These are phyloP conservation scores for Carpinus fangiana DNA, from an alignment of 306 rosid species.

Conservation along the genomic window DNA sequence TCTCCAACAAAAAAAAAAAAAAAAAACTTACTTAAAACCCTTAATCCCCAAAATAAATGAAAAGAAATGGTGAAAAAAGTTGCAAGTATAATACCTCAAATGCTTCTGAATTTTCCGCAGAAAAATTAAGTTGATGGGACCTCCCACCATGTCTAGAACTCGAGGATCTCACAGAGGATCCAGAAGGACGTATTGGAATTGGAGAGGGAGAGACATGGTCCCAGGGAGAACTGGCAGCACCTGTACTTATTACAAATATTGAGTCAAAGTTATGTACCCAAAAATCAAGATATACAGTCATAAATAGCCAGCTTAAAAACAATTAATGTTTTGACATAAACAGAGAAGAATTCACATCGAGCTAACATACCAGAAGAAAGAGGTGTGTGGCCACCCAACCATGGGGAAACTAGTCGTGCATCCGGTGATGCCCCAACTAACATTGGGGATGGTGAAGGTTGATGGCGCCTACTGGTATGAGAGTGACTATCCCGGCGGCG, in stretches of 20 bases:
- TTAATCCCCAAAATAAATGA: background rate
- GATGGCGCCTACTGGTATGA: slow-evolving; percentile 59
- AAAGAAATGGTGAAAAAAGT: background rate
- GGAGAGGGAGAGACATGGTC: slow-evolving; percentile 94
- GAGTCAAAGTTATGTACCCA: slow-evolving; percentile 22
- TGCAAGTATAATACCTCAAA: slow-evolving; percentile 50
- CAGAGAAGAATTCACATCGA: slow-evolving; percentile 8
- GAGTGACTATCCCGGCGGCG: slow-evolving; percentile 58
- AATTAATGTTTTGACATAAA: slow-evolving; percentile 6
- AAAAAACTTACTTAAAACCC: background rate
- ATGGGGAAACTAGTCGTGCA: slow-evolving; percentile 92
- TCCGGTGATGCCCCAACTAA: slow-evolving; percentile 93
- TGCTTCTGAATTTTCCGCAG: slow-evolving; percentile 47
- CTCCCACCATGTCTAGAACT: slow-evolving; percentile 56
- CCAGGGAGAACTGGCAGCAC: slow-evolving; percentile 80
- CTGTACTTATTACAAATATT: slow-evolving; percentile 44
- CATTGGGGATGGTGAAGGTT: slow-evolving; percentile 94
- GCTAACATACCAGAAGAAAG: slow-evolving; percentile 58
- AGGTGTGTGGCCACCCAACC: slow-evolving; percentile 86
- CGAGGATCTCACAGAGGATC: slow-evolving; percentile 70
- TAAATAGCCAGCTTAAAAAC: slow-evolving; percentile 16
- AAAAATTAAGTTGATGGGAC: slow-evolving; percentile 60
- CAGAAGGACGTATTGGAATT: slow-evolving; percentile 88
- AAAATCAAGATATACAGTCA: slow-evolving; percentile 15
- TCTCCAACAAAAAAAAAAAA: too few species aligned